These are phyloP conservation scores for Hirschioporus abietinus DNA, from an alignment of 768 basidiomycete genomes.

Conservation along the genomic window DNA sequence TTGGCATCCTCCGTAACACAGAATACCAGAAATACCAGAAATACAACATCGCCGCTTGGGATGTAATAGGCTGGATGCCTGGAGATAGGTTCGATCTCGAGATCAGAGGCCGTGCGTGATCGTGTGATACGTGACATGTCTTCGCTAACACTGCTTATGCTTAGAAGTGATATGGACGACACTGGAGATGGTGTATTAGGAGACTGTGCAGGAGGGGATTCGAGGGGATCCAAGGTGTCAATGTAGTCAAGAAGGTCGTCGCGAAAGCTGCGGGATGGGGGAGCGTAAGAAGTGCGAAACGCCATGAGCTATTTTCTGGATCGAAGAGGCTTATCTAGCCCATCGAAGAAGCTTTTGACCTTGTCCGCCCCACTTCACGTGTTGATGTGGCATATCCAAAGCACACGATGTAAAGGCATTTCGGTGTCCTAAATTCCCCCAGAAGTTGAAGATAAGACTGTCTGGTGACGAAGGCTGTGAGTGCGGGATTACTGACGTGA, in stretches of 20 bases:
- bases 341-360: not conserved
- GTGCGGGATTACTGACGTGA: no score
- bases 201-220: not conserved
- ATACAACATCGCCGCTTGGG: constrained; percentile 45
- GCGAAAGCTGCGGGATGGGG: no score
- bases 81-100: constrained; percentile 21
- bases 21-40: constrained; percentile 33
- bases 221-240: no score
- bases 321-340: not conserved
- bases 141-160: not conserved
- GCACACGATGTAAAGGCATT: not conserved
- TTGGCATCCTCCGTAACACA: not conserved
- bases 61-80: constrained; percentile 42
- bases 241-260: no score
- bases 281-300: no score
- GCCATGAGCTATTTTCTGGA: no score
- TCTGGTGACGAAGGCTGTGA: no score
- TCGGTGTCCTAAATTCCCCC: not conserved
- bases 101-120: constrained; percentile 20
- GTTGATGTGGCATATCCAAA: not conserved
- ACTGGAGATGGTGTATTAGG: not conserved
- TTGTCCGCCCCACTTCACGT: not conserved
- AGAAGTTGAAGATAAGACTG: no score
- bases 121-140: not conserved
- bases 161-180: not conserved